Base-by-base conservation (phyloP, 176 grass and related monocot genomes). In the Aegilops sharonensis region DNA sequence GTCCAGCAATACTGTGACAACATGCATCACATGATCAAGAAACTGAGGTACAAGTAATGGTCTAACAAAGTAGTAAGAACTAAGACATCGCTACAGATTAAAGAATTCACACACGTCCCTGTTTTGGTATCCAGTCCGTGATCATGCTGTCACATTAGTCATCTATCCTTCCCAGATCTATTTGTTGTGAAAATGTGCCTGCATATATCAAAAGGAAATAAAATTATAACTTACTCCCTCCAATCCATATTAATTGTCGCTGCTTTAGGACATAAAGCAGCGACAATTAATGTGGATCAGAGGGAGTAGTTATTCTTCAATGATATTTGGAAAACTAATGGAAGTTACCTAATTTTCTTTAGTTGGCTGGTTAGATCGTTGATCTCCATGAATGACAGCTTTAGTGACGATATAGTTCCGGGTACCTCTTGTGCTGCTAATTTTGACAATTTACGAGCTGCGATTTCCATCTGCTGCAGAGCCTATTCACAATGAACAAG, bases 331-430 rank as follows among this genome's bases (percentile, higher is more conserved):
- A 1, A 60, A 9, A 65, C 75, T 35, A 24, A 61, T 59, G 32
- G 71, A 47, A 71, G 63, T 78, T 81, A 91, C 84, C 80, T 91
- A 56, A 91, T 43, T 15, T 80, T 89, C 11, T 84, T 86, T 50
- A 94, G 68, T 6, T 91, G 83, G 75, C 45, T 84, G 21, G 80
- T 94, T 54, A 94, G 84, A 87, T 94, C 86, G 89, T 65, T 87
- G 18, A 91, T 89, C 84, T 94, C 86, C 86, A 91, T 18, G 75
- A 85, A 61, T 30, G 89, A 89, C 6, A 91, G 80, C 83, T 91
- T 89, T 11, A 87, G 75, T 77, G 86, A 84, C 59, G 80, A 83
- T 20, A 94, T 52, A 56, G 80, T 89, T 62, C 83, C 89, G 30
- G 75, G 80, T 72, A 89, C 75, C 78, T 89, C 92, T 78, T 91